Base-by-base conservation (phyloP, 2,329 filamentous ascomycete species). In the Paraphoma sp. region DNA sequence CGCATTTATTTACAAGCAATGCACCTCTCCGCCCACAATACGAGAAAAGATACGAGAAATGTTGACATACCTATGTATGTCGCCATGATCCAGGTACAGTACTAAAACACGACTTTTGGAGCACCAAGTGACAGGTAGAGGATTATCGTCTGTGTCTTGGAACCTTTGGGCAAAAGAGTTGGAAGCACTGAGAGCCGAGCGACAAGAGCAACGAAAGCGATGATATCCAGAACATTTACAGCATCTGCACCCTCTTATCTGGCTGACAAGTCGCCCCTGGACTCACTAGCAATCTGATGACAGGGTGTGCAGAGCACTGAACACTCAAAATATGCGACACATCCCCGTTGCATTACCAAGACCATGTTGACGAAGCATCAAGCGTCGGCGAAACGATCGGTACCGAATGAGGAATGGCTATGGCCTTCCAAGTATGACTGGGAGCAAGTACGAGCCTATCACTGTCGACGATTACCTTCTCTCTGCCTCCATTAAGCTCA, bases 261-360 rank as follows among this genome's bases (percentile, higher is more conserved):
- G 45, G 53, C 56, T 53, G 53, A 56, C 49, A 23, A 36, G 49
- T 56, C 10, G 53, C 56, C 45, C 48, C 29, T 28, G 49, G 28
- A 36, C 31, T 30, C 50, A 51, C 30, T 43, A 41, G 30, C 45
- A 46, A 43, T 48, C 28, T 44, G 33, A 52, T 18, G 53, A 45
- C 43, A 56, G 53, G 53, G 43, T 59, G 36, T 14, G 43, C 53
- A 45, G 43, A 42, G 16, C 33, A 3, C 33, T 36, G 33, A 6
- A 59, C 36, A 45, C 49, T 56, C 53, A 56, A 33, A 40, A 48
- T 31, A 48, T 59, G 56, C 53, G 53, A 50, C 56, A 41, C 56
- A 36, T 42, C 56, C 46, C 51, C 45, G 46, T 40, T 56, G 43
- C 49, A 40, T 40, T 49, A 43, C 44, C 48, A 52, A 52, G 53